phyloP scores from a whole-genome alignment of 2,329 filamentous ascomycete genomes.

The Metarhizium robertsii region DNA sequence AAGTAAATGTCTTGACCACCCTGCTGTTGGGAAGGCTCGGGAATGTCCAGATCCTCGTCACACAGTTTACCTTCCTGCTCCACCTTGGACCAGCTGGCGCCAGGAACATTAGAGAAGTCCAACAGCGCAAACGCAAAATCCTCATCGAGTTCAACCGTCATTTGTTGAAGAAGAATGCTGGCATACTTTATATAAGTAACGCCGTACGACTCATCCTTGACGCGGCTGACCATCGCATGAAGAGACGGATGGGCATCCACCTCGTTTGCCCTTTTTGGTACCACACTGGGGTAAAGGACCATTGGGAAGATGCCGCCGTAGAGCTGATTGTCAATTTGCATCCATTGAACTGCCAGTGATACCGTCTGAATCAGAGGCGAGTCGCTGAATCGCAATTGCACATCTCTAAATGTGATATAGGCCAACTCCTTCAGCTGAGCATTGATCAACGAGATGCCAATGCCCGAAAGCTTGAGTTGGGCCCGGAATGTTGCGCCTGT shows the following conservation, averaged over 20 bases:
- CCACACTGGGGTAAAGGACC: slow-evolving; percentile 91
- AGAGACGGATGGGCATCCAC: slow-evolving; percentile 94
- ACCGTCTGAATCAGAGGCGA: slow-evolving; percentile 91
- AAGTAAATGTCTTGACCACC: slow-evolving; percentile 95
- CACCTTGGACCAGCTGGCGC: slow-evolving; percentile 62
- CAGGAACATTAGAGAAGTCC: slow-evolving; percentile 89
- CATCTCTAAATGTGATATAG: slow-evolving; percentile 86
- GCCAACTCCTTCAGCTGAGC: slow-evolving; percentile 84
- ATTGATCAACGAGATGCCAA: slow-evolving; percentile 91
- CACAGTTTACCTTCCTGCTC: slow-evolving; percentile 78
- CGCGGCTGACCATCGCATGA: slow-evolving; percentile 80
- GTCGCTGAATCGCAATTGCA: slow-evolving; percentile 84
- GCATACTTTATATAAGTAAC: slow-evolving; percentile 98
- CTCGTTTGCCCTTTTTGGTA: slow-evolving; percentile 92
- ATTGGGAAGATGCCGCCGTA: slow-evolving; percentile 98
- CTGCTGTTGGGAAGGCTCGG: slow-evolving; percentile 78
- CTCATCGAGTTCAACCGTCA: slow-evolving; percentile 96
- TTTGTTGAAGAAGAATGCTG: slow-evolving; percentile 85
- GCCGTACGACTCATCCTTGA: slow-evolving; percentile 97
- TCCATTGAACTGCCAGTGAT: slow-evolving; percentile 91
- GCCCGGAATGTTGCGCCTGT: slow-evolving; percentile 83
- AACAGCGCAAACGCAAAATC: slow-evolving; percentile 96
- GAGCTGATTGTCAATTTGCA: slow-evolving; percentile 96
- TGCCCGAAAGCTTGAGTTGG: slow-evolving; percentile 77
- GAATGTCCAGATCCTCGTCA: slow-evolving; percentile 83